Evolutionary conservation across 202 grass and related monocot genomes (phyloP).

Genomic region (Brachypodium distachyon): DNA sequence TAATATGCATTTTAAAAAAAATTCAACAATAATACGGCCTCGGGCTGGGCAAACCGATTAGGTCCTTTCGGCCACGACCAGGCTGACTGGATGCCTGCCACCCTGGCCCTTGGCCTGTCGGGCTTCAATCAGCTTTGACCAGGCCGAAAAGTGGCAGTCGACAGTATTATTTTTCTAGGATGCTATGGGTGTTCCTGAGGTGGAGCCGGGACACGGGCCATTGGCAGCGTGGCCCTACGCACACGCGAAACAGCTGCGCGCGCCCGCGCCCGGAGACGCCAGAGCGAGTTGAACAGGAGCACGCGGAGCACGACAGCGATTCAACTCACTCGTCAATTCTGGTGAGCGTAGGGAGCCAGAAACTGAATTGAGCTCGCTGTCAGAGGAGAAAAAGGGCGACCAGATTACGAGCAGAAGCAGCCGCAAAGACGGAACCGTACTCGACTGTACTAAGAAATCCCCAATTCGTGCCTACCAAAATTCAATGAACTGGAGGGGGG

Average conservation of each 20-base stretch:
- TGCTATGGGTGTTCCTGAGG: slow-evolving; percentile 64
- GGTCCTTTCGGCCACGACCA: no score
- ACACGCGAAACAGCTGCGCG: slow-evolving; percentile 8
- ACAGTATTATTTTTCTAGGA: no score
- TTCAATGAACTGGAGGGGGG: no score
- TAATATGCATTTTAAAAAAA: no score
- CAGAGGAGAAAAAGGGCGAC: neutral
- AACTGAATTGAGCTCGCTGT: neutral
- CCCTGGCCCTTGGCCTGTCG: no score
- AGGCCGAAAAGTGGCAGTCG: no score
- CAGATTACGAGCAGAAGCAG: neutral
- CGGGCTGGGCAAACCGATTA: no score
- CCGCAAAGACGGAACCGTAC: no score
- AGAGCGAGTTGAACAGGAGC: slow-evolving; percentile 58
- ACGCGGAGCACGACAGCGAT: slow-evolving; percentile 50
- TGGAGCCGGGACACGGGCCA: slow-evolving; percentile 43
- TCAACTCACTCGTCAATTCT: neutral
- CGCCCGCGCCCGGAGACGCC: slow-evolving; percentile 39
- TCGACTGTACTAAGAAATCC: slow-evolving; percentile 13
- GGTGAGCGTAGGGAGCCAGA: neutral
- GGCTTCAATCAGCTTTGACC: no score
- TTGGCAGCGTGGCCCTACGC: slow-evolving; percentile 18
- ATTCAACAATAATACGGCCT: no score
- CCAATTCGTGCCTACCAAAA: neutral
- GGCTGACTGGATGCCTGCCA: no score